Evolutionary conservation across 2,329 filamentous ascomycete species (phyloP).

Genomic region (Alternaria sp.): DNA sequence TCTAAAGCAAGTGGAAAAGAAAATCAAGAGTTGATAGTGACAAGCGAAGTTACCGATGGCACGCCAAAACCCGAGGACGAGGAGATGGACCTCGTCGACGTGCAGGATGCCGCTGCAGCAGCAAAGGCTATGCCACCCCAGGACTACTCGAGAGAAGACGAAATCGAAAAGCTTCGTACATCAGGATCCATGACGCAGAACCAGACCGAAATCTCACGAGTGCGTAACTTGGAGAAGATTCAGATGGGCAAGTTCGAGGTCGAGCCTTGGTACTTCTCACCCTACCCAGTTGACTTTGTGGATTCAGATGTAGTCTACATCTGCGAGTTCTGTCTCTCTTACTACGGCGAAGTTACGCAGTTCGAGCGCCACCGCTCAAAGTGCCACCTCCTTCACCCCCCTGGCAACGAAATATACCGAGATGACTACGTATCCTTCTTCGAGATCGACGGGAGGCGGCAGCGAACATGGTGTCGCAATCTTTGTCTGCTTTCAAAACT

Average conservation of each 20-base stretch:
- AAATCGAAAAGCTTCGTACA: slow-evolving; percentile 94
- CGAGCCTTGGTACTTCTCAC: slow-evolving; percentile 99
- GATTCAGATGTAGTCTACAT: slow-evolving; percentile 93
- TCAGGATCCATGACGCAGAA: slow-evolving; percentile 99
- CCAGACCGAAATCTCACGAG: slow-evolving; percentile 93
- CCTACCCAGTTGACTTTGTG: slow-evolving; percentile 88
- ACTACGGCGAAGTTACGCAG: slow-evolving; percentile 82
- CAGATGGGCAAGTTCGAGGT: slow-evolving; percentile 93
- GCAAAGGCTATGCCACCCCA: slow-evolving; percentile 62
- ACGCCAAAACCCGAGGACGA: slow-evolving; percentile 62
- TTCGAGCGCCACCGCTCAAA: slow-evolving; percentile 88
- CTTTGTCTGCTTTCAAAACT: slow-evolving; percentile 93
- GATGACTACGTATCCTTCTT: slow-evolving; percentile 95
- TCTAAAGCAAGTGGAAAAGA: slow-evolving; percentile 69
- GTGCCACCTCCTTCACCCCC: slow-evolving; percentile 89
- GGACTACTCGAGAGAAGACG: slow-evolving; percentile 79
- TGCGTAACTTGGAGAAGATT: slow-evolving; percentile 91
- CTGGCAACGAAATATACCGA: slow-evolving; percentile 97
- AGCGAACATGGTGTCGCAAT: slow-evolving; percentile 96
- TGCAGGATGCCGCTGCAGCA: slow-evolving; percentile 60
- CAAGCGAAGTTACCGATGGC: slow-evolving; percentile 57
- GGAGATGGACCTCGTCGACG: slow-evolving; percentile 61
- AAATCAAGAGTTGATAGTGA: slow-evolving; percentile 61
- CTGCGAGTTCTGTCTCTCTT: slow-evolving; percentile 95
- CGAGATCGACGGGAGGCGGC: slow-evolving; percentile 93